These are phyloP conservation scores for Schizochytrium sp. DNA, from an alignment of 108 stramenopile species.

Conservation along the genomic window DNA sequence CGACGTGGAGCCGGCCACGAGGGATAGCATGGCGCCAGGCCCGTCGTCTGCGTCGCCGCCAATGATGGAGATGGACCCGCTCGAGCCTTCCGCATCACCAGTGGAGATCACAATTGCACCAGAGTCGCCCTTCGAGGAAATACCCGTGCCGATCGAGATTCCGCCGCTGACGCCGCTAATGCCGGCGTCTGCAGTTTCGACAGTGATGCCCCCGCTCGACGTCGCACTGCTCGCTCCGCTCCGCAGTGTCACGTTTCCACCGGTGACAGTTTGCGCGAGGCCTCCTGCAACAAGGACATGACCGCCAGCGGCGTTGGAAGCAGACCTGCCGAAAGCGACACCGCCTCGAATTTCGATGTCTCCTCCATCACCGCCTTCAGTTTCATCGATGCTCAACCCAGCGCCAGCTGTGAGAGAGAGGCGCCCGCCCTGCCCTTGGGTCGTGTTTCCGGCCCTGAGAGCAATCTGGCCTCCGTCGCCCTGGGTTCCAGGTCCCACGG, in stretches of 20 bases:
- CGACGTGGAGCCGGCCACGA: conserved; percentile 21
- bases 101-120: neutral
- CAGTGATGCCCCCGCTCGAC: conserved; percentile 21
- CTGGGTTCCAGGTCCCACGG: conserved; percentile 23
- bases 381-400: neutral
- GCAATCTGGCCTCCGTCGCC: neutral
- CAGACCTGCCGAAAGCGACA: conserved; percentile 1
- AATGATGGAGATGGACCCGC: neutral
- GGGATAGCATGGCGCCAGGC: conserved; percentile 25
- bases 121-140: neutral
- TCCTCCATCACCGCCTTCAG: conserved; percentile 19
- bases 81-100: neutral
- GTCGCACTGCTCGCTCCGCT: conserved; percentile 23
- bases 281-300: conserved; percentile 28
- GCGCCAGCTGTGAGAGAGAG: neutral
- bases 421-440: neutral
- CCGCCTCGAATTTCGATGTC: conserved; percentile 29
- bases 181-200: conserved; percentile 30
- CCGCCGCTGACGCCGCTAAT: conserved; percentile 26
- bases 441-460: neutral
- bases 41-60: conserved; percentile 32
- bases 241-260: conserved; percentile 30
- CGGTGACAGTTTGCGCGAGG: conserved; percentile 19
- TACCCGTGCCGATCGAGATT: conserved; percentile 26
- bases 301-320: conserved; percentile 24